These are phyloP conservation scores for Neofusicoccum cordaticola DNA, from an alignment of 2,329 filamentous ascomycete species.

Conservation along the genomic window DNA sequence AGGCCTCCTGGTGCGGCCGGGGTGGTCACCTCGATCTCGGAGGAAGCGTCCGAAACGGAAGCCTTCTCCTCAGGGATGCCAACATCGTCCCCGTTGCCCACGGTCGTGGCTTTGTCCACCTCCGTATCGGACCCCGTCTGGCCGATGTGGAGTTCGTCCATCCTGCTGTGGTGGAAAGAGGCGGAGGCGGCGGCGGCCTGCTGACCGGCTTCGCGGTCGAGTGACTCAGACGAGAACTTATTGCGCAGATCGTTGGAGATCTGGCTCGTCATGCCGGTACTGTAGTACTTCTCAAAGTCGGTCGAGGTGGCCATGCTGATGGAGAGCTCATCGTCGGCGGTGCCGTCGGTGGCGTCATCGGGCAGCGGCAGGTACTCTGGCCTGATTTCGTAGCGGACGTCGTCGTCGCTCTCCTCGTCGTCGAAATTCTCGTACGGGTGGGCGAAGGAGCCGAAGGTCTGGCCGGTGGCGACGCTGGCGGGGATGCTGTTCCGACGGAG, in stretches of 20 bases:
- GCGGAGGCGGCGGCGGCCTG: not conserved
- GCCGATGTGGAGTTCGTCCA: not conserved
- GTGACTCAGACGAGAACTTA: not conserved
- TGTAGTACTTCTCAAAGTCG: conserved; percentile 1
- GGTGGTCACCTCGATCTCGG: not conserved
- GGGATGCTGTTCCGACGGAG: conserved; percentile 1
- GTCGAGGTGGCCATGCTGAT: not conserved
- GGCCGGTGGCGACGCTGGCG: not conserved
- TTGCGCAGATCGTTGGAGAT: not conserved
- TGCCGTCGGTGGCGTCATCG: conserved; percentile 5
- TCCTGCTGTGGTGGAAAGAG: not conserved
- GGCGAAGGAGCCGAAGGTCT: conserved; percentile 8
- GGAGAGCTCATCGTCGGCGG: conserved; percentile 13
- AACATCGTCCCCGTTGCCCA: not conserved
- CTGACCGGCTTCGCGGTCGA: not conserved
- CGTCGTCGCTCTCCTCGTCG: not conserved
- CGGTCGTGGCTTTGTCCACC: not conserved
- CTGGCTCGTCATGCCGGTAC: not conserved
- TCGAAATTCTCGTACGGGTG: conserved; percentile 2
- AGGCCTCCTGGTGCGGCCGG: not conserved
- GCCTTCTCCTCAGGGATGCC: not conserved
- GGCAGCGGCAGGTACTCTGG: conserved; percentile 11
- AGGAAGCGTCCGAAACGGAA: not conserved
- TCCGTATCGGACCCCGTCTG: conserved; percentile 7
- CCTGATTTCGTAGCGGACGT: not conserved